A percentile compares a stretch with the other conserved stretches of the same genome.
These are phyloP conservation scores for Jatropha multifida DNA, from an alignment of 441 rosid species.

Conservation along the genomic window DNA sequence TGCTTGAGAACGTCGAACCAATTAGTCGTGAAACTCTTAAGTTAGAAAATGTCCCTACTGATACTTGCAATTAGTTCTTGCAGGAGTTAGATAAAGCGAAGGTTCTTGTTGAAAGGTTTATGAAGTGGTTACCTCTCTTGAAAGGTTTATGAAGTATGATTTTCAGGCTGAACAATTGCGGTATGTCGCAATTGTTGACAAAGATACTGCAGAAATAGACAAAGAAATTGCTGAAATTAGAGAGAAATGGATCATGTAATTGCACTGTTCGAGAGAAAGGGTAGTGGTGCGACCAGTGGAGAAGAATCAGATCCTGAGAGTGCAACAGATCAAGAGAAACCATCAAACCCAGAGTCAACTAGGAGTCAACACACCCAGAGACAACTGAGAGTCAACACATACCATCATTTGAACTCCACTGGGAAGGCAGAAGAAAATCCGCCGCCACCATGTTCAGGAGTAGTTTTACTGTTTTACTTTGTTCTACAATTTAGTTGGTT, in stretches of 20 bases:
- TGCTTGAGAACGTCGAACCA: neutral
- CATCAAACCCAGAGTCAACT: neutral
- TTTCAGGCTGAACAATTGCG: slow-evolving; percentile 9
- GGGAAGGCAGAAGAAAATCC: neutral
- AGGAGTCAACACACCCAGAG: neutral
- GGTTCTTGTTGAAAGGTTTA: neutral
- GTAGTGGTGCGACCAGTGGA: too few relatives aligned
- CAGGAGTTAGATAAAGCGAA: neutral
- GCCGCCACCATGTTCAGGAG: neutral
- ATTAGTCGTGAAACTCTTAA: neutral
- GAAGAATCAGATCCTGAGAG: neutral
- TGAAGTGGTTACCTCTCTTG: slow-evolving; percentile 15
- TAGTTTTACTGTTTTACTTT: neutral
- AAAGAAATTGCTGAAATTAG: neutral
- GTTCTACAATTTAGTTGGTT: too few relatives aligned
- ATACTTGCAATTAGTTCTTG: neutral
- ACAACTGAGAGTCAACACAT: neutral
- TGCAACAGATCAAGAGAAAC: neutral
- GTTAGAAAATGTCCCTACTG: neutral
- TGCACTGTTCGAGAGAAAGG: neutral
- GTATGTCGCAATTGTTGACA: neutral
- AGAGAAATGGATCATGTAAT: slow-evolving; percentile 1
- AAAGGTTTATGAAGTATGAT: neutral
- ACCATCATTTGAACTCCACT: neutral
- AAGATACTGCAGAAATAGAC: neutral